A percentile compares a stretch with the other conserved stretches of the same genome.
phyloP scores from a whole-genome alignment of 179 eudicot species.

The Monotropa hypopitys region DNA sequence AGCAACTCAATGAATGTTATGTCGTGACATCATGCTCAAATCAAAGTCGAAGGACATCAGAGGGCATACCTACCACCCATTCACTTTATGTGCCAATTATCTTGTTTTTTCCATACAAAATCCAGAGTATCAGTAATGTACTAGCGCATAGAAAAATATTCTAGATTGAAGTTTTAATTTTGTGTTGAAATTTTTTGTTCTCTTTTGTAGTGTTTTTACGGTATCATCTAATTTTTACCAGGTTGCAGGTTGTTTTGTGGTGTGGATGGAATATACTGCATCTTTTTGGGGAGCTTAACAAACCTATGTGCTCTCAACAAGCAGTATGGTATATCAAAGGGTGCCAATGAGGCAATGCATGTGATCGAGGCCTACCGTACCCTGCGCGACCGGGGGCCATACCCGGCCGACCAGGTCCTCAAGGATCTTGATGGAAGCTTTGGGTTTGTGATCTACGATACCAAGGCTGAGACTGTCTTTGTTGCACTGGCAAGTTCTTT shows the following conservation, averaged over 20 bases:
- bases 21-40: no score
- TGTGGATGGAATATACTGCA: conserved; percentile 62
- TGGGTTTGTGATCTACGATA: conserved; percentile 68
- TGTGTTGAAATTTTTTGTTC: background rate
- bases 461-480: conserved; percentile 50
- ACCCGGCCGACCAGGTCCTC: conserved; percentile 74
- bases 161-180: background rate
- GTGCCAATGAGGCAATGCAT: conserved; percentile 64
- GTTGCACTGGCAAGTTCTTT: conserved; percentile 41
- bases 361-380: conserved; percentile 72
- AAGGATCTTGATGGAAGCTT: conserved; percentile 74
- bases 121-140: no score
- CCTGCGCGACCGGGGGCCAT: conserved; percentile 79
- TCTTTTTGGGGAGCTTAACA: conserved; percentile 49
- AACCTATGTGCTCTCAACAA: conserved; percentile 50
- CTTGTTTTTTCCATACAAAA: no score
- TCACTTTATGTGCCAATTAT: background rate
- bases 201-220: background rate
- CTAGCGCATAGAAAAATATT: background rate
- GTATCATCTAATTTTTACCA: background rate
- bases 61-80: background rate
- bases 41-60: no score
- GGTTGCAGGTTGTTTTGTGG: conserved; percentile 56
- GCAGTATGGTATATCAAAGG: conserved; percentile 66
- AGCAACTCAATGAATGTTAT: no score